These are phyloP conservation scores for Arachis hypogaea DNA, from an alignment of 306 rosid genomes.

Conservation along the genomic window DNA sequence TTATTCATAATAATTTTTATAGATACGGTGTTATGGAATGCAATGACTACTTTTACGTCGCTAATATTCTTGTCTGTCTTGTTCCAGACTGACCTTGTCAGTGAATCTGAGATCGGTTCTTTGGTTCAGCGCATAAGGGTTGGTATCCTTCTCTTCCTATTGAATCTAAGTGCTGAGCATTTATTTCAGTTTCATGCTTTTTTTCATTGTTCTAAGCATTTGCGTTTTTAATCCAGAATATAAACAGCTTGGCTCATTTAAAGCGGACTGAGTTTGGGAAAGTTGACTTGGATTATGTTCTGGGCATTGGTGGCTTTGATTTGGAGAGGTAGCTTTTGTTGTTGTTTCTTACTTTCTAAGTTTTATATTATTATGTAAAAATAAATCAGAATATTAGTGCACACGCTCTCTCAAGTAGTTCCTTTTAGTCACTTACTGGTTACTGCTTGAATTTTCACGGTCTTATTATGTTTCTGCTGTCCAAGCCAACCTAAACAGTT, in stretches of 20 bases:
- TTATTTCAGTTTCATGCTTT: not conserved
- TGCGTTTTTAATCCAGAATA: constrained; percentile 51
- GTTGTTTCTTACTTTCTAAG: constrained; percentile 34
- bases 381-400: constrained; percentile 7
- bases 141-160: constrained; percentile 38
- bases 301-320: constrained; percentile 97
- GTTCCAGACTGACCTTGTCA: constrained; percentile 88
- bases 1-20: not conserved
- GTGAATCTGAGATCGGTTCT: constrained; percentile 69
- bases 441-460: constrained; percentile 4
- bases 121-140: constrained; percentile 89
- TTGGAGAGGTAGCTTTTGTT: constrained; percentile 78
- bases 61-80: constrained; percentile 39
- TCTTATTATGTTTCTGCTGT: constrained; percentile 21
- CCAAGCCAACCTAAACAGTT: constrained; percentile 29
- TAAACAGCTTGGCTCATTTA: constrained; percentile 79
- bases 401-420: constrained; percentile 5
- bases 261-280: constrained; percentile 91
- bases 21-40: constrained; percentile 4
- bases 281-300: constrained; percentile 94
- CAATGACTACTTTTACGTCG: constrained; percentile 5
- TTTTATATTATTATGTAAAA: not conserved
- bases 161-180: not conserved
- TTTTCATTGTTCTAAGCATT: constrained; percentile 33
- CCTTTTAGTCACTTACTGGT: not conserved